These are phyloP conservation scores for Leishmania braziliensis DNA, from an alignment of 208 protist species.

Conservation along the genomic window DNA sequence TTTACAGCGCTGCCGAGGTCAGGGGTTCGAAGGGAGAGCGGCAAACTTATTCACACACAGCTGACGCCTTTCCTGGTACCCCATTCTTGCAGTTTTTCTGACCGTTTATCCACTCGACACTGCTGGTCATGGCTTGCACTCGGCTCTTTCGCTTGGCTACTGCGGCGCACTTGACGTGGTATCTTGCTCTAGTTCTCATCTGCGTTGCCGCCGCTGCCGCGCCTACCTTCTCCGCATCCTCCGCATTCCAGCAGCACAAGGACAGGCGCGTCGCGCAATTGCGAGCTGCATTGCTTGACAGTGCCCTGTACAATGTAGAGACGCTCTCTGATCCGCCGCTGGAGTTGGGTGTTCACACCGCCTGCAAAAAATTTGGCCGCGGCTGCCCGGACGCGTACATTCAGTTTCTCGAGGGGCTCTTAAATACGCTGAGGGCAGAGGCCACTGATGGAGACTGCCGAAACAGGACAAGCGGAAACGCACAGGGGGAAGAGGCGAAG, in stretches of 20 bases:
- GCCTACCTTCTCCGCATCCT: background rate
- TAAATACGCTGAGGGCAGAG: background rate
- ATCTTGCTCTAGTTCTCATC: background rate
- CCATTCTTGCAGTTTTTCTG: background rate
- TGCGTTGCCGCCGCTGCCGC: background rate
- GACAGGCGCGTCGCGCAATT: constrained; percentile 24
- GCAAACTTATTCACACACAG: background rate
- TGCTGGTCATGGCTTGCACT: background rate
- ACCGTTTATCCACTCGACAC: background rate
- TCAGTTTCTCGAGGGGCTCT: constrained; percentile 41
- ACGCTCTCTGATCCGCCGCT: constrained; percentile 41
- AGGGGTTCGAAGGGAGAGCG: background rate
- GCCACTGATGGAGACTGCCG: background rate
- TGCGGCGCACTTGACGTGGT: background rate
- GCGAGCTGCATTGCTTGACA: constrained; percentile 7
- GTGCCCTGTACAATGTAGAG: background rate
- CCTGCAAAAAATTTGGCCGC: constrained; percentile 62
- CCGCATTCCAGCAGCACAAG: background rate
- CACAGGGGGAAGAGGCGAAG: background rate
- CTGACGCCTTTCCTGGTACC: background rate
- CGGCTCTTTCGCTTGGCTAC: background rate
- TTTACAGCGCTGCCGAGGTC: background rate
- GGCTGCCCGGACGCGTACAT: constrained; percentile 62
- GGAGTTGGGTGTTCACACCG: constrained; percentile 56
- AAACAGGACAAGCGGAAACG: background rate